A percentile compares a stretch with the other conserved stretches of the same genome.
Conservation (phyloP, 2,329 filamentous ascomycete species). For the Diaporthe velutina region DNA sequence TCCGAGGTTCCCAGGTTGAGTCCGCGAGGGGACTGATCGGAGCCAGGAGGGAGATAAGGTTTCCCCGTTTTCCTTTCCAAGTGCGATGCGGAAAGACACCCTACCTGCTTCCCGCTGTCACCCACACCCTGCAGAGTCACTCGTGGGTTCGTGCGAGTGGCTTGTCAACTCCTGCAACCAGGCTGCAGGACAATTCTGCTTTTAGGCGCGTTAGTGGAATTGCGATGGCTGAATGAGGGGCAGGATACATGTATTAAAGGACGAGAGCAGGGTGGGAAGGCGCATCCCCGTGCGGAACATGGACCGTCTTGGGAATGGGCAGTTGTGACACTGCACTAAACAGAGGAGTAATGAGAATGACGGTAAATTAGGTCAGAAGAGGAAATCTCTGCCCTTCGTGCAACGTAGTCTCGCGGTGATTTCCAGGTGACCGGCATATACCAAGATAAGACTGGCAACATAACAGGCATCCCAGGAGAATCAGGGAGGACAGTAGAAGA, state of each 20-base stretch:
- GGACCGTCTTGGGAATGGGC: slow-evolving; percentile 14
- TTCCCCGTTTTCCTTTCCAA: slow-evolving; percentile 25
- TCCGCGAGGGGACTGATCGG: slow-evolving; percentile 1
- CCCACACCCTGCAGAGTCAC: slow-evolving; percentile 27
- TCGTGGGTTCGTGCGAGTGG: slow-evolving; percentile 26
- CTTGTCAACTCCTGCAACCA: slow-evolving; percentile 17
- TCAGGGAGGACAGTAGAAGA: slow-evolving; percentile 15
- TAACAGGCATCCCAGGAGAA: slow-evolving; percentile 22
- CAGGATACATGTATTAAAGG: slow-evolving; percentile 17
- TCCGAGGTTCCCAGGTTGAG: not conserved
- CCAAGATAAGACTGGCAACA: slow-evolving; percentile 38
- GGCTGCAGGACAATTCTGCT: slow-evolving; percentile 23
- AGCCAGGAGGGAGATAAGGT: slow-evolving; percentile 37
- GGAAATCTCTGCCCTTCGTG: slow-evolving; percentile 33
- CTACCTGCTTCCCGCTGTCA: slow-evolving; percentile 35
- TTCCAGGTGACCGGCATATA: slow-evolving; percentile 29
- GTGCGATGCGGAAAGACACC: slow-evolving; percentile 32
- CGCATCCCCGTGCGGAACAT: slow-evolving; percentile 19
- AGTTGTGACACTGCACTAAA: slow-evolving; percentile 18
- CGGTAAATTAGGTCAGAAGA: slow-evolving; percentile 12
- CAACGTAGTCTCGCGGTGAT: slow-evolving; percentile 30
- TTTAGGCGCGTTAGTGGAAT: slow-evolving; percentile 35
- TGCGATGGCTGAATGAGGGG: slow-evolving; percentile 12
- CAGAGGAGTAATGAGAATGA: slow-evolving; percentile 3
- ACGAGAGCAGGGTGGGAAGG: not conserved